Percentiles rank a stretch among this genome's conserved stretches.
phyloP scores from a whole-genome alignment of 139 green algal species.

The Chlamydomonas asymmetrica region DNA sequence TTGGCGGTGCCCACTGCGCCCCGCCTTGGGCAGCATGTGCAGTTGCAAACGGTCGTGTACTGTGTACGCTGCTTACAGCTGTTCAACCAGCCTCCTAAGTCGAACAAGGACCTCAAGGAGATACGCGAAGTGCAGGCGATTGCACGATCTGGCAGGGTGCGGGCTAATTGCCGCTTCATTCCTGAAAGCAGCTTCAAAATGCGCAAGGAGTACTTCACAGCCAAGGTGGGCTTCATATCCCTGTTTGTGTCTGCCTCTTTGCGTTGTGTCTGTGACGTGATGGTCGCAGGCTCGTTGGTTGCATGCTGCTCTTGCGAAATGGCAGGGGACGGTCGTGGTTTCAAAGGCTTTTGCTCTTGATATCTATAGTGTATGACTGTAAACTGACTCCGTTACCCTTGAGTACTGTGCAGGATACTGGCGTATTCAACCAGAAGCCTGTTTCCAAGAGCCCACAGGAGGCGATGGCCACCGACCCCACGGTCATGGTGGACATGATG shows the following conservation, averaged over 20 bases:
- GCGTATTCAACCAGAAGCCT: constrained; percentile 67
- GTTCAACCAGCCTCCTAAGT: constrained; percentile 14
- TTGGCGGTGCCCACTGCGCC: too few relatives aligned
- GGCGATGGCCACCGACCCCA: constrained; percentile 86
- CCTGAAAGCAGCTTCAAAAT: constrained; percentile 62
- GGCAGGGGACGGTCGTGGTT: too few relatives aligned
- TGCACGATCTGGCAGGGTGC: constrained; percentile 55
- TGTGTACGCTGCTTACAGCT: constrained; percentile 13
- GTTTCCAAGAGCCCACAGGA: constrained; percentile 69
- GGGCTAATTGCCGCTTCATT: constrained; percentile 39
- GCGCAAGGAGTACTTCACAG: constrained; percentile 71
- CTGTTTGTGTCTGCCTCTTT: too few relatives aligned
- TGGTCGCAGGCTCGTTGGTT: too few relatives aligned
- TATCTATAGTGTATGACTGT: neutral
- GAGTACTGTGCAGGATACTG: constrained; percentile 51
- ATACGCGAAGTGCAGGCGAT: constrained; percentile 66
- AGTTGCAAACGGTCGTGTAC: neutral
- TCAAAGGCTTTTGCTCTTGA: too few relatives aligned
- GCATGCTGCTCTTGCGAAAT: neutral
- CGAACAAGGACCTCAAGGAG: constrained; percentile 62
- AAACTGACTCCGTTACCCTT: neutral
- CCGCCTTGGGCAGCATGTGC: neutral
- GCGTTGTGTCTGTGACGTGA: too few relatives aligned
- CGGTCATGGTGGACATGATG: constrained; percentile 90
- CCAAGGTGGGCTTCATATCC: constrained; percentile 54